These are phyloP conservation scores for Rugonectria rugulosa DNA, from an alignment of 2,329 filamentous ascomycete genomes.

Conservation along the genomic window DNA sequence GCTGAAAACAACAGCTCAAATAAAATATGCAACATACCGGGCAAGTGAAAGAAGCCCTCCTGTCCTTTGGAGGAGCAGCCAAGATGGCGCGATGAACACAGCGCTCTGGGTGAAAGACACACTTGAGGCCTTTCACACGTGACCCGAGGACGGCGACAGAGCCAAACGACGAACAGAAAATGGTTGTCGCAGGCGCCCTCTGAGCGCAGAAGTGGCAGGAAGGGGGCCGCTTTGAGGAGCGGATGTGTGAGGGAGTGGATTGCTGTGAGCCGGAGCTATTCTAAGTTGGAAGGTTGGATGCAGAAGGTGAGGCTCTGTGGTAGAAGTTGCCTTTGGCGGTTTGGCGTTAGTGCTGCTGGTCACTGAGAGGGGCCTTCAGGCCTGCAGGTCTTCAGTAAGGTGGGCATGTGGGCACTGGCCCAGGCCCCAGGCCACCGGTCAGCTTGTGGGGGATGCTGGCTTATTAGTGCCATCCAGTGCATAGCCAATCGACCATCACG, in stretches of 20 bases:
- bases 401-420: constrained; percentile 12
- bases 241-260: constrained; percentile 13
- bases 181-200: constrained; percentile 2
- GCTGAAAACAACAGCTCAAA: neutral
- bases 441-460: neutral
- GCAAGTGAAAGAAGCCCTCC: neutral
- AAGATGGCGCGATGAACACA: constrained; percentile 20
- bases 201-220: constrained; percentile 2
- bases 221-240: constrained; percentile 8
- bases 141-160: neutral
- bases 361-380: constrained; percentile 7
- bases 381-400: neutral
- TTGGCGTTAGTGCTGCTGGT: constrained; percentile 14
- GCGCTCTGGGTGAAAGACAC: constrained; percentile 14
- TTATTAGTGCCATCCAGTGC: too few relatives aligned
- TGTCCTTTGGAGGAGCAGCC: neutral
- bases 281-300: constrained; percentile 27
- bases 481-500: too few relatives aligned
- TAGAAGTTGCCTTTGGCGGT: constrained; percentile 17
- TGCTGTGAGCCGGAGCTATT: constrained; percentile 17
- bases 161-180: neutral
- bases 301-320: constrained; percentile 24
- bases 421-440: neutral
- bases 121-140: constrained; percentile 1
- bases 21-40: constrained; percentile 14